phyloP scores from a whole-genome alignment of 1,284 basidiomycete genomes.

The Puccinia sorghi region DNA sequence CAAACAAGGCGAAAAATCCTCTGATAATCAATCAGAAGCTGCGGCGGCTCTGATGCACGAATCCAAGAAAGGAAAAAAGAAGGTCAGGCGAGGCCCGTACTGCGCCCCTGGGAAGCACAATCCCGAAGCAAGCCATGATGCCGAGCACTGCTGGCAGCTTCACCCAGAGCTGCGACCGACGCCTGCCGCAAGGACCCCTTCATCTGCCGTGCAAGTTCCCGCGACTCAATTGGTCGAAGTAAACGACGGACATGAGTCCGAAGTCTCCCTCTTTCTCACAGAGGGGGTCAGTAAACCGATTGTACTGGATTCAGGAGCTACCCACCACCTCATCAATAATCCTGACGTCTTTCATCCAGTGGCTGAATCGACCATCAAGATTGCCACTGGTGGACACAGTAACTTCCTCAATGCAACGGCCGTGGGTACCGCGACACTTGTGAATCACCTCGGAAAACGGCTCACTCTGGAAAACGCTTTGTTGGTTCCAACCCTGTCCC shows the following conservation, averaged over 20 bases:
- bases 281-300: neutral
- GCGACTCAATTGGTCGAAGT: neutral
- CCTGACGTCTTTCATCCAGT: neutral
- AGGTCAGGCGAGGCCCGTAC: neutral
- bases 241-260: neutral
- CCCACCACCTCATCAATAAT: constrained; percentile 12
- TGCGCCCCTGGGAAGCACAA: neutral
- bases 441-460: neutral
- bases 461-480: neutral
- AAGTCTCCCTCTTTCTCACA: neutral
- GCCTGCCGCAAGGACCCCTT: too few species aligned
- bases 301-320: constrained; percentile 1
- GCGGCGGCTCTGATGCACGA: neutral
- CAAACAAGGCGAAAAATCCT: too few species aligned
- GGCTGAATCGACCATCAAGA: neutral
- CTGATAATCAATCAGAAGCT: too few species aligned
- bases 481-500: neutral
- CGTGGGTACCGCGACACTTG: neutral
- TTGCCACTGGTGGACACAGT: neutral
- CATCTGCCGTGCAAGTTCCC: too few species aligned
- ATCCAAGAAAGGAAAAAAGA: neutral
- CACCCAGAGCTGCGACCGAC: too few species aligned
- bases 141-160: neutral
- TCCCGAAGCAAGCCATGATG: neutral
- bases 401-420: neutral